Evolutionary conservation across 1,139 yeast genomes (phyloP).

Genomic region (Keqinozyma sinolaborantium): DNA sequence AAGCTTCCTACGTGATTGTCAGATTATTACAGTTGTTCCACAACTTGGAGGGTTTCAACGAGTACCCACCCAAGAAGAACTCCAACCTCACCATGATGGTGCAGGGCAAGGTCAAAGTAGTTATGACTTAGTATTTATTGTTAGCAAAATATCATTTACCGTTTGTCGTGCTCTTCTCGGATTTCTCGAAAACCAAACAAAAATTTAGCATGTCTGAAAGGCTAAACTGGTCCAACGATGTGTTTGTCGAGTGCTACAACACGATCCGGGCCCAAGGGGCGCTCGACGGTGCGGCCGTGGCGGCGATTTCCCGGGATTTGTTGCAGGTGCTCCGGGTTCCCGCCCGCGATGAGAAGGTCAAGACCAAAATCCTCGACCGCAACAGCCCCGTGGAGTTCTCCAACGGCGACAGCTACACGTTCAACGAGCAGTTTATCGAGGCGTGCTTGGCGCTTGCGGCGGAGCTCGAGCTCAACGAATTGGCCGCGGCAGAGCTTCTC

Average conservation of each 20-base stretch:
- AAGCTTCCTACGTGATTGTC: conserved; percentile 44
- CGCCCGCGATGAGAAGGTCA: conserved; percentile 48
- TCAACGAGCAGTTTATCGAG: conserved; percentile 57
- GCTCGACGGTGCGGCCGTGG: conserved; percentile 20
- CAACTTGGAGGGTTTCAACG: conserved; percentile 18
- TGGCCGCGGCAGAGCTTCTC: conserved; percentile 34
- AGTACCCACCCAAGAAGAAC: conserved; percentile 29
- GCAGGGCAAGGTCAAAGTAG: conserved; percentile 22
- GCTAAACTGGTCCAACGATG: conserved; percentile 32
- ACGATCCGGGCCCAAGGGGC: conserved; percentile 25
- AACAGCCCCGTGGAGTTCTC: conserved; percentile 49
- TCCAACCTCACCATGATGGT: conserved; percentile 35
- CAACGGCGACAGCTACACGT: conserved; percentile 56
- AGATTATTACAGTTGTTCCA: conserved; percentile 35
- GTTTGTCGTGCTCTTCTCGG: too few species aligned
- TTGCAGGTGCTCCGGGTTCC: conserved; percentile 46
- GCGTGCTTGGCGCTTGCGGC: conserved; percentile 56
- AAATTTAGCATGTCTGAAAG: too few species aligned
- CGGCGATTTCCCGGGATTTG: conserved; percentile 46
- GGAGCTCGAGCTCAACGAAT: conserved; percentile 38
- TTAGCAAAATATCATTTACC: neutral
- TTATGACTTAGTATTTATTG: conserved; percentile 8
- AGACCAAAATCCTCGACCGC: conserved; percentile 46
- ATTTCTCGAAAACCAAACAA: too few species aligned
- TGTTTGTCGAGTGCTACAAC: conserved; percentile 34